phyloP scores from a whole-genome alignment of 2,329 filamentous ascomycete species.

The Cladobotryum mycophilum region DNA sequence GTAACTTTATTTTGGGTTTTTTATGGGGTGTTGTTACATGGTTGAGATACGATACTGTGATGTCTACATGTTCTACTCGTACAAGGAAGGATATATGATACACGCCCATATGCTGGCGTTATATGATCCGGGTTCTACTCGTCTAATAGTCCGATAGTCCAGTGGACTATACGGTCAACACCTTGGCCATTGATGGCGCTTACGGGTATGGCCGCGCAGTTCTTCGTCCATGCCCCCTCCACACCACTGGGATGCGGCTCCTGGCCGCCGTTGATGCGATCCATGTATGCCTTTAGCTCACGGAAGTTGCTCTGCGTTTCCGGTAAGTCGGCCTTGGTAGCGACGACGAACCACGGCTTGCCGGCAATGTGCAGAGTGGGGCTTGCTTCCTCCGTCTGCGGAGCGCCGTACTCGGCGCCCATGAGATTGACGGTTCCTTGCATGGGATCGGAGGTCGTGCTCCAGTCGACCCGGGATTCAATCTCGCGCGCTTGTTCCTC shows the following conservation, averaged over 20 bases:
- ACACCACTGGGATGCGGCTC: conserved; percentile 67
- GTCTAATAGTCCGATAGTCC: conserved; percentile 63
- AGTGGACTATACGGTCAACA: conserved; percentile 66
- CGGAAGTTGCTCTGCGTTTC: conserved; percentile 73
- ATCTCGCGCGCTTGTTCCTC: conserved; percentile 61
- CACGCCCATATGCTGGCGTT: neutral
- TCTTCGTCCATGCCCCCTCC: conserved; percentile 49
- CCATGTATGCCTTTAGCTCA: conserved; percentile 63
- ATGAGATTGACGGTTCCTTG: conserved; percentile 21
- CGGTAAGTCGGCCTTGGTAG: conserved; percentile 82
- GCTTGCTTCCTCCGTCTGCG: conserved; percentile 9
- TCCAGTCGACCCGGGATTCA: conserved; percentile 50
- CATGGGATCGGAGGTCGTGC: conserved; percentile 43
- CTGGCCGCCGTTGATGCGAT: conserved; percentile 54
- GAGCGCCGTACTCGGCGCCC: conserved; percentile 15
- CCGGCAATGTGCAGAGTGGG: conserved; percentile 68
- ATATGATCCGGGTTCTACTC: conserved; percentile 21
- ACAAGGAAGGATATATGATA: neutral
- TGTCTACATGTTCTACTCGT: neutral
- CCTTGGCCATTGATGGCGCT: conserved; percentile 86
- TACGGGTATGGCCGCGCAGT: conserved; percentile 71
- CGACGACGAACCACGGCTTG: conserved; percentile 96
- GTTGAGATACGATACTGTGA: neutral
- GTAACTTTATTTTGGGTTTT: neutral
- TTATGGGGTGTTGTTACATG: neutral